A percentile compares a stretch with the other conserved stretches of the same genome.
Conservation (phyloP, 257 asterid genomes). For the Ligustrum vulgare region DNA sequence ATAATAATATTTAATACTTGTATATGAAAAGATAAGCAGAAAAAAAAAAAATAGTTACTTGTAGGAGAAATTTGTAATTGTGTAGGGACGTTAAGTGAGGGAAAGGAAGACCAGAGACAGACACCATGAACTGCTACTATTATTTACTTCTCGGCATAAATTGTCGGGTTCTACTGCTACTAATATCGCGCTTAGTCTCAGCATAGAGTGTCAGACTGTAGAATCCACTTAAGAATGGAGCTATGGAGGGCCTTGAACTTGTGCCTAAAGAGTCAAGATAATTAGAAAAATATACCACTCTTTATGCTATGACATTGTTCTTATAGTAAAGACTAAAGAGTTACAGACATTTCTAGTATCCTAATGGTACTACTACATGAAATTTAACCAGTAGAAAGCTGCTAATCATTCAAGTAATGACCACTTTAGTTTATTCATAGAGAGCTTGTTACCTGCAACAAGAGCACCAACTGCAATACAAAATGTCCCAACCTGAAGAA, state of each 20-base stretch:
- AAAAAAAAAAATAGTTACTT: not conserved
- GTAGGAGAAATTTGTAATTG: not conserved
- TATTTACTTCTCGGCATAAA: no score
- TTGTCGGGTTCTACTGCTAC: not conserved
- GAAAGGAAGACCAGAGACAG: not conserved
- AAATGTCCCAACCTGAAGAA: constrained; percentile 94
- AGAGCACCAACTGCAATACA: constrained; percentile 90
- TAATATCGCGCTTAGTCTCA: not conserved
- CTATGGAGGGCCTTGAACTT: not conserved
- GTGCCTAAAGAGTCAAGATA: not conserved
- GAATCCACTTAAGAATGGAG: not conserved
- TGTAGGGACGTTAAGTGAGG: not conserved
- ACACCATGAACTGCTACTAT: not conserved
- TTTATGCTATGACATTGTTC: not conserved
- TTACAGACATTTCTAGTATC: not conserved
- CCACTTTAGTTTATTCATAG: not conserved
- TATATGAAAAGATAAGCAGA: not conserved
- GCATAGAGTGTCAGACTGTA: not conserved
- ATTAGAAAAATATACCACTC: not conserved
- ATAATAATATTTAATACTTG: not conserved
- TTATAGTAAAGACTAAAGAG: not conserved
- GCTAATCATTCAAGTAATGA: not conserved
- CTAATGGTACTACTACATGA: not conserved
- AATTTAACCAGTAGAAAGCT: not conserved
- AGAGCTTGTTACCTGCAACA: constrained; percentile 66